A percentile compares a stretch with the other conserved stretches of the same genome.
phyloP scores from a whole-genome alignment of 495 filamentous ascomycete species.

The Penicillium arizonense region DNA sequence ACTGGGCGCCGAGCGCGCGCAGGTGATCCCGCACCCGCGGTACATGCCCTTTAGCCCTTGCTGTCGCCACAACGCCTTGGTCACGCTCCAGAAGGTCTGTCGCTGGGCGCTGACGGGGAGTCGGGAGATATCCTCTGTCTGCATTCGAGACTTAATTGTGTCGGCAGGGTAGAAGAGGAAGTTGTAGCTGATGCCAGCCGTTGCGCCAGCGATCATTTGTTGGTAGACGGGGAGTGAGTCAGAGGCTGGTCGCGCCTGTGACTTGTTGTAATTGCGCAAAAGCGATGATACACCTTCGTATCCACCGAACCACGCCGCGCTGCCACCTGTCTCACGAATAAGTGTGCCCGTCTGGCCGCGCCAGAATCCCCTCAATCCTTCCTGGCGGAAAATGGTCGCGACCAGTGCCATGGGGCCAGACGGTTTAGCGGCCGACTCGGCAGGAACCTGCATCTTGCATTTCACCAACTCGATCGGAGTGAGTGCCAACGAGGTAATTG shows the following conservation, averaged over 20 bases:
- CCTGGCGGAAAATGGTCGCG: constrained; percentile 69
- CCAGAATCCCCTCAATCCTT: constrained; percentile 89
- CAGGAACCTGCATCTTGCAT: constrained; percentile 92
- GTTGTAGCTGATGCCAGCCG: constrained; percentile 90
- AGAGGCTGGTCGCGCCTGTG: constrained; percentile 7
- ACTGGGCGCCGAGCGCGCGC: constrained; percentile 80
- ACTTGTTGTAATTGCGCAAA: constrained; percentile 49
- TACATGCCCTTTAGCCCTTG: constrained; percentile 85
- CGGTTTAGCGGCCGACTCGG: constrained; percentile 37
- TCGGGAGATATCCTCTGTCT: constrained; percentile 71
- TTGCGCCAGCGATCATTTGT: constrained; percentile 84
- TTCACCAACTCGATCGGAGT: constrained; percentile 98
- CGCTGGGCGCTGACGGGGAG: constrained; percentile 29
- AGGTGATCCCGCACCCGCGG: constrained; percentile 92
- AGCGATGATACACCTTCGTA: constrained; percentile 77
- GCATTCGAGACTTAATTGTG: constrained; percentile 94
- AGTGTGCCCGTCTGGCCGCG: constrained; percentile 90
- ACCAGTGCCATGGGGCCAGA: constrained; percentile 63
- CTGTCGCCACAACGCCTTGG: constrained; percentile 69
- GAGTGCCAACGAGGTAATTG: constrained; percentile 83
- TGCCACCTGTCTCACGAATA: constrained; percentile 90
- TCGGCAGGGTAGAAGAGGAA: constrained; percentile 97
- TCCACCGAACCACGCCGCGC: constrained; percentile 91
- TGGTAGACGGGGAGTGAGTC: constrained; percentile 57
- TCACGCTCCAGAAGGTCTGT: constrained; percentile 68